Evolutionary conservation across 2,329 filamentous ascomycete genomes (phyloP).

Genomic region (Verticillium zaregamsianum): DNA sequence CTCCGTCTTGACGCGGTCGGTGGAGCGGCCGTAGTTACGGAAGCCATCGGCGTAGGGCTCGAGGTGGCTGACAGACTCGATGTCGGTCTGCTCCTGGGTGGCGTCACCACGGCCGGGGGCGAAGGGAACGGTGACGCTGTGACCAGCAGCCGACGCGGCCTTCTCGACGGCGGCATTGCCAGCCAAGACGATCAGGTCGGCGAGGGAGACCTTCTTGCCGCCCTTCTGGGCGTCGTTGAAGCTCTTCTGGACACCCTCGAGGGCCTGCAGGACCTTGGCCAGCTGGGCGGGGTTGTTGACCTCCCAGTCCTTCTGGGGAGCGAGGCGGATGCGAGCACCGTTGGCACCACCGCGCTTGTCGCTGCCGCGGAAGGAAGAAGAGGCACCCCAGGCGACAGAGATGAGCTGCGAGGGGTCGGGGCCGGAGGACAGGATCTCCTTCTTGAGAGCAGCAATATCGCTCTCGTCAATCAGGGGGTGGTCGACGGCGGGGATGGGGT

Average conservation of each 20-base stretch:
- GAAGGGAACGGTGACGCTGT: constrained; percentile 62
- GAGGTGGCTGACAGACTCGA: constrained; percentile 58
- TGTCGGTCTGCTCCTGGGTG: constrained; percentile 67
- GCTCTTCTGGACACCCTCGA: constrained; percentile 62
- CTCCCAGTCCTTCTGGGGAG: constrained; percentile 68
- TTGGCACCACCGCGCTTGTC: constrained; percentile 84
- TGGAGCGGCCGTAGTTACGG: constrained; percentile 71
- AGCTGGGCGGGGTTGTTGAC: constrained; percentile 70
- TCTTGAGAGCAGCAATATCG: constrained; percentile 64
- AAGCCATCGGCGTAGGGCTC: constrained; percentile 69
- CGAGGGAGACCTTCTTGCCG: constrained; percentile 71
- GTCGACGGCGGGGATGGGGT: constrained; percentile 60
- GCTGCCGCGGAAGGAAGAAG: constrained; percentile 67
- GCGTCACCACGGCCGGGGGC: constrained; percentile 69
- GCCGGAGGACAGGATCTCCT: constrained; percentile 60
- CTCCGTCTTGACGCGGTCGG: constrained; percentile 58
- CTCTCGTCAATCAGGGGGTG: constrained; percentile 56
- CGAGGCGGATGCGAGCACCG: constrained; percentile 70
- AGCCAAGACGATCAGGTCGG: constrained; percentile 74
- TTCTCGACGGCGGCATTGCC: constrained; percentile 69
- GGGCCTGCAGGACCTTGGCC: constrained; percentile 52
- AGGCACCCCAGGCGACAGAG: constrained; percentile 63
- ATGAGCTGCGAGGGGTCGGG: constrained; percentile 59
- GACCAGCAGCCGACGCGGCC: constrained; percentile 48
- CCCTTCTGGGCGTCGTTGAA: constrained; percentile 57